Base-by-base conservation (phyloP, 2,329 filamentous ascomycete species). In the Ascomycota sp. region DNA sequence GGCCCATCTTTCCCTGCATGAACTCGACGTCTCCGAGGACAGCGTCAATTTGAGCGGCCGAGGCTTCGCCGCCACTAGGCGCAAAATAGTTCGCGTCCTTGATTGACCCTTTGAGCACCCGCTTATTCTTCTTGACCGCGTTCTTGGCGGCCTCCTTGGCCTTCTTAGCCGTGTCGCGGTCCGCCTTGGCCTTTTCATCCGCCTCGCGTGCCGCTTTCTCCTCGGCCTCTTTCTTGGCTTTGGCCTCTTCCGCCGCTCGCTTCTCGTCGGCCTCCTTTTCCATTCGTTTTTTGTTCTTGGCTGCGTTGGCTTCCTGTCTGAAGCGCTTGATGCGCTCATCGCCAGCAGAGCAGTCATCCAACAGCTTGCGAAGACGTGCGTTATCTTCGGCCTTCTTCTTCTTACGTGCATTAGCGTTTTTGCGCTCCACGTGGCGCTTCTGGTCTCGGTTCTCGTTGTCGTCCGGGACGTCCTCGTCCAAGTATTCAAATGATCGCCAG, bases 371-470 rank as follows among this genome's bases (percentile, higher is more conserved):
- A 39, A 98, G 71, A 48, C 91, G 84, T 34, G 79, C 68, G 46
- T 78, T 92, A 60, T 98, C 91, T 65, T 98, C 89, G 24, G 76
- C 82, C 84, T 98, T 98, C 71, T 84, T 91, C 83, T 98, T 98
- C 62, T 89, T 91, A 55, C 89, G 81, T 29, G 83, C 75, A 53
- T 92, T 93, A 61, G 79, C 72, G 61, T 98, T 98, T 76, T 98
- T 98, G 55, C 84, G 78, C 66, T 98, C 89, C 47, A 89, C 75
- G 59, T 98, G 86, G 37, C 89, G 81, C 67, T 93, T 95, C 66
- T 98, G 89, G 61, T 95, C 86, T 55, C 89, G 84, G 65, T 84
- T 92, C 64, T 95, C 89, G 56, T 89, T 92, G 65, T 98, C 89
- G 50, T 98, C 89, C 29, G 89, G 89, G 25, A 98, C 86, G 52